Evolutionary conservation across 345 rosid genomes (phyloP).

Genomic region (Trapa incisa): DNA sequence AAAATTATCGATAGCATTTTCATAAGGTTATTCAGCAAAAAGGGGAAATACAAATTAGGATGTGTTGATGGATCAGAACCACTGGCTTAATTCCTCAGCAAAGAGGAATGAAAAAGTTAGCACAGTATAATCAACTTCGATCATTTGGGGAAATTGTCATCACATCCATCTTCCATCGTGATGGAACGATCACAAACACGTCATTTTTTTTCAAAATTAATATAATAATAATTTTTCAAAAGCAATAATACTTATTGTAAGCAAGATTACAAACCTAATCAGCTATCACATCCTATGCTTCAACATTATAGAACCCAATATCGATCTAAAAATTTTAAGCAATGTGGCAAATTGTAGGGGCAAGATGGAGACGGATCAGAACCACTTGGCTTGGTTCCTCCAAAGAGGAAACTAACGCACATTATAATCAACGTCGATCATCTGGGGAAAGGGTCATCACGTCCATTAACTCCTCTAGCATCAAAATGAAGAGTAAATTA

Average conservation of each 20-base stretch:
- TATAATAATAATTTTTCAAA: too few species aligned
- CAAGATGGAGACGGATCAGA: background rate
- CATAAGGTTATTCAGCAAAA: background rate
- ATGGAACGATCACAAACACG: background rate
- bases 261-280: too few species aligned
- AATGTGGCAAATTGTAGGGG: too few species aligned
- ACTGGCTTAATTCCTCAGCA: background rate
- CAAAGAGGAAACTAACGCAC: background rate
- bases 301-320: too few species aligned
- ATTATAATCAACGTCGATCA: conserved; percentile 2
- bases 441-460: conserved; percentile 1
- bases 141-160: conserved; percentile 1
- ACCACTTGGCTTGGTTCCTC: conserved; percentile 2
- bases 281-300: too few species aligned
- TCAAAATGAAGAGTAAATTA: background rate
- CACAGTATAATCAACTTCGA: conserved; percentile 1
- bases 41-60: background rate
- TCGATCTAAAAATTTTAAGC: too few species aligned
- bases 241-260: too few species aligned
- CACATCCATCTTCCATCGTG: background rate
- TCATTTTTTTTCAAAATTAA: too few species aligned
- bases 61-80: background rate
- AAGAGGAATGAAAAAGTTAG: background rate
- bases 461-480: background rate
- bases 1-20: background rate